These are phyloP conservation scores for Suhomyces prunicola DNA, from an alignment of 805 yeast species.

Conservation along the genomic window DNA sequence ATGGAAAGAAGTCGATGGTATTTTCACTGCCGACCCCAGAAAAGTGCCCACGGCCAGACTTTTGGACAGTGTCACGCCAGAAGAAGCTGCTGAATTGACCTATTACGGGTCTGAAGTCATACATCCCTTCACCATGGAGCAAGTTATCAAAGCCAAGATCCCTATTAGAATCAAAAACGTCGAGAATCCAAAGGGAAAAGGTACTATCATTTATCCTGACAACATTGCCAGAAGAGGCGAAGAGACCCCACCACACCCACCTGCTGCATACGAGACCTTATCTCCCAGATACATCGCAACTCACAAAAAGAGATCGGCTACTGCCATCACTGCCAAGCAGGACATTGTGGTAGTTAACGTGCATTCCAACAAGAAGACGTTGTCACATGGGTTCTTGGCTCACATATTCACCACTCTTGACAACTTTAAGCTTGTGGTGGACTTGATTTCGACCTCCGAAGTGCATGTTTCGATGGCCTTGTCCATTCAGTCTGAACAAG, in stretches of 20 bases:
- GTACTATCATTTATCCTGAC: constrained; percentile 93
- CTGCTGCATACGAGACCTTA: constrained; percentile 61
- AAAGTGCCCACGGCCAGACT: constrained; percentile 88
- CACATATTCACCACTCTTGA: constrained; percentile 84
- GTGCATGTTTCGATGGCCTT: constrained; percentile 98
- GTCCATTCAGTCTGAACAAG: constrained; percentile 68
- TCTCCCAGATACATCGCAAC: constrained; percentile 32
- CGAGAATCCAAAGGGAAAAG: constrained; percentile 86
- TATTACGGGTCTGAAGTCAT: constrained; percentile 98
- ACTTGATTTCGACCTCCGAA: constrained; percentile 93
- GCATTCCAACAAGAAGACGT: constrained; percentile 88
- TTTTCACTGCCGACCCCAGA: constrained; percentile 97
- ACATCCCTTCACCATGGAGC: constrained; percentile 99
- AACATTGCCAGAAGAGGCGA: constrained; percentile 82
- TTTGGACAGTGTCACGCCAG: constrained; percentile 88
- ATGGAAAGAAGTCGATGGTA: constrained; percentile 99
- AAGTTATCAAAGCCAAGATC: constrained; percentile 91
- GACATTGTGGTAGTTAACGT: constrained; percentile 89
- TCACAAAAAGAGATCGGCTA: constrained; percentile 65
- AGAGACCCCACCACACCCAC: constrained; percentile 93
- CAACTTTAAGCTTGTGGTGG: constrained; percentile 82
- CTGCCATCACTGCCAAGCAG: constrained; percentile 94
- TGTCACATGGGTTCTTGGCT: constrained; percentile 94
- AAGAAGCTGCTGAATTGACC: constrained; percentile 97
- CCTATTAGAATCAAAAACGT: constrained; percentile 97